Base-by-base conservation (phyloP, 441 rosid species). In the Jatropha podagrica region DNA sequence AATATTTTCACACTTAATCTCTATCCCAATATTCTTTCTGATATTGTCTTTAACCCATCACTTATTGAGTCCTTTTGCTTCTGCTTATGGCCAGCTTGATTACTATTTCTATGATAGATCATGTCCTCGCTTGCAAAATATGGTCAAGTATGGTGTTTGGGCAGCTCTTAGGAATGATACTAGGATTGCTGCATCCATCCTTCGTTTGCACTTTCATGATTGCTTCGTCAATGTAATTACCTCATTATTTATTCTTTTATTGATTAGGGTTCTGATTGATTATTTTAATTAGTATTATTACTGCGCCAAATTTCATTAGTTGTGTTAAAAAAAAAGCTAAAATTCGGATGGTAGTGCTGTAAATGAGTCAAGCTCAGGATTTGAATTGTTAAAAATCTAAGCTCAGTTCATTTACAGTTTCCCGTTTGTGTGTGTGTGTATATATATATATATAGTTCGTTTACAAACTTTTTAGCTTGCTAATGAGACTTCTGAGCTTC, bases 181-280 rank as follows among this genome's bases (percentile, higher is more conserved):
- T 60, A 85, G 98, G 80, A 88, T 94, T 7, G 93, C 92, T 49
- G 98, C 98, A 0, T 94, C 97, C 56, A 92, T 94, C 72, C 97
- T 92, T 23, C 90, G 97, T 8, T 75, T 94, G 76, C 94, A 92
- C 80, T 92, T 90, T 41, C 98, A 92, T 59, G 94, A 94, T 62
- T 94, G 98, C 73, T 86, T 94, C 51, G 93, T 94, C 27, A 89
- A 92, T 77, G 98, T 91, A 90, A 7, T 32, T 32, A 32, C 32
- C 32, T 32, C 32, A 32, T 32, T 32, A 32, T 32, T 32, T 0
- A 32, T 32, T 32, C 4, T 10, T 41, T 58, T 69, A 15, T 54
- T 54, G 0, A 18, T 17, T 54, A 17, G 7, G 9, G 9, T 5
- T 42, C 9, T 8, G 46, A 42, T 42, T 42, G 4, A 42, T 42